These are phyloP conservation scores for Rhizophlyctis rosea DNA, from an alignment of 192 early-diverging fungal genomes.

Conservation along the genomic window DNA sequence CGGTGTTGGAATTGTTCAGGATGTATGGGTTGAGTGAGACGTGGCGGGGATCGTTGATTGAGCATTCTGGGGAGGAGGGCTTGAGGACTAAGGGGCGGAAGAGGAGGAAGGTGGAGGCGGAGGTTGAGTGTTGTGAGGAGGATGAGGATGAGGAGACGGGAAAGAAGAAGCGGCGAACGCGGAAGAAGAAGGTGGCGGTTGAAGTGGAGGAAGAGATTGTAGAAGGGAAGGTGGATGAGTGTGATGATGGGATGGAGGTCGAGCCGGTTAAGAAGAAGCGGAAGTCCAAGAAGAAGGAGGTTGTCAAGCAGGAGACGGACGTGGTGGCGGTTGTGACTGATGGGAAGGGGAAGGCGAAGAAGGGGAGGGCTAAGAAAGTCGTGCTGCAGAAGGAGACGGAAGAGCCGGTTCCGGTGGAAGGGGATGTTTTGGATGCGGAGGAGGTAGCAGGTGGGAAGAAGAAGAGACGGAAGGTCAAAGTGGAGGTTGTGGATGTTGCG, in stretches of 20 bases:
- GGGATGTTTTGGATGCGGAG: too few species aligned
- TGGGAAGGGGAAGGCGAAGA: not conserved
- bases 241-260: not conserved
- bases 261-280: not conserved
- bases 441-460: not conserved
- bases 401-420: too few species aligned
- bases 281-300: not conserved
- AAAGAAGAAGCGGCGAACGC: not conserved
- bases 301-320: too few species aligned
- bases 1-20: conserved; percentile 42
- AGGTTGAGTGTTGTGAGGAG: not conserved
- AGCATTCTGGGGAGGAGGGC: conserved; percentile 6
- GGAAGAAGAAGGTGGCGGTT: not conserved
- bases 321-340: not conserved
- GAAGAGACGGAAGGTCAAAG: not conserved
- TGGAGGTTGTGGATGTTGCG: not conserved
- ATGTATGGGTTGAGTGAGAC: conserved; percentile 32
- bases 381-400: not conserved
- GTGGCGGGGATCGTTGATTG: conserved; percentile 8
- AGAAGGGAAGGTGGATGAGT: not conserved
- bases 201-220: not conserved
- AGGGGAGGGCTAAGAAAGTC: not conserved
- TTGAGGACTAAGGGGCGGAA: conserved; percentile 5
- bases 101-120: conserved; percentile 1
- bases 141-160: not conserved